Base-by-base conservation (phyloP, 1,139 yeast species). In the Wickerhamomyces sp. region DNA sequence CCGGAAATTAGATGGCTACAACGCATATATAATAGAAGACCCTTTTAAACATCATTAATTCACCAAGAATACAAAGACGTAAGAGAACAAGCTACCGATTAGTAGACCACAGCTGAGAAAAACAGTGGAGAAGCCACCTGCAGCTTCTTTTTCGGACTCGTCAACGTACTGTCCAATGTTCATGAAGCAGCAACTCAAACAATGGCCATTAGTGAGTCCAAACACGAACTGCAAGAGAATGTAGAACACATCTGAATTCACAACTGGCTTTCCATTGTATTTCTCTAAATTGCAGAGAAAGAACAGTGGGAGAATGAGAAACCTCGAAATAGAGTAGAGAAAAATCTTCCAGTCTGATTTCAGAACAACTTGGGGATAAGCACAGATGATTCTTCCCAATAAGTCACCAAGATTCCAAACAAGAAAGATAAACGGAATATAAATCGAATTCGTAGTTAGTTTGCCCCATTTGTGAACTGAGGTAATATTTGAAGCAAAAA, bases 341-440 rank as follows among this genome's bases (percentile, higher is more conserved):
- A 84, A 64, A 35, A 80, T 58, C 7, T 56, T 60, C 21, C 49
- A 48, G 20, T 79, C 78, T 20, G 60, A 59, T 7, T 51, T 55
- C 14, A 79, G 63, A n/a, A 68, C 67, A 25, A 78, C 67, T 15
- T 58, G 47, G 7, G 65, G 61, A 32, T 54, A 51, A 3, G 87
- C 79, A 68, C 96, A 81, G 3, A 78, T 48, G 8, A 88, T 59
- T 30, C 98, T 68, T 1, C 97, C 97, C 4, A 68, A 55, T 19
- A 92, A 68, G 57, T 92, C 98, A 12, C 98, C 98, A 16, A 78
- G 46, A 59, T 92, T 92, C 98, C 98, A 92, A 8, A 81, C 59
- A 27, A 92, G 67, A 56, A 83, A 88, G 2, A 86, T 80, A 40
- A 88, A 62, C 1, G 97, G 97, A 17, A 87, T 74, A 56, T 70